These are phyloP conservation scores for Pholiota conissans DNA, from an alignment of 768 basidiomycete species.

Conservation along the genomic window DNA sequence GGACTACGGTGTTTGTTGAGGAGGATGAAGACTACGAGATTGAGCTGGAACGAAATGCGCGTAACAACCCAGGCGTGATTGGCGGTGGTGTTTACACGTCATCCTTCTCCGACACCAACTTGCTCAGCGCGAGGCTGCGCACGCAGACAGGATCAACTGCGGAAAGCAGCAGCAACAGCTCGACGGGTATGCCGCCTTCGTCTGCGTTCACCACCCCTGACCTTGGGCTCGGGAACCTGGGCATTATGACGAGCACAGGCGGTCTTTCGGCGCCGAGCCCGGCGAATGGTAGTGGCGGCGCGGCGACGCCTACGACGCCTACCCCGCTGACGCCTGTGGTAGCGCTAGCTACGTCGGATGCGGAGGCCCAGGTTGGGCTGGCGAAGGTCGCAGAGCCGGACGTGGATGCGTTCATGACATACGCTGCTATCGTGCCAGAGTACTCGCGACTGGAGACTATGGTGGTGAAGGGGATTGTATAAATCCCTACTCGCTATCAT, in stretches of 20 bases:
- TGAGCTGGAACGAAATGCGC: slow-evolving; percentile 47
- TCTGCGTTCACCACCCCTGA: slow-evolving; percentile 70
- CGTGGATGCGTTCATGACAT: slow-evolving; percentile 81
- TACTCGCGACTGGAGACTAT: slow-evolving; percentile 79
- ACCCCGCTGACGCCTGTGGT: slow-evolving; percentile 68
- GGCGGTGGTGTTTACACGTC: slow-evolving; percentile 33
- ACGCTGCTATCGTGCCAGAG: slow-evolving; percentile 84
- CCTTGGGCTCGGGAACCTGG: slow-evolving; percentile 1
- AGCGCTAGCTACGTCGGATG: slow-evolving; percentile 69
- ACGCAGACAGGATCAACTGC: slow-evolving; percentile 51
- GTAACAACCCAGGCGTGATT: slow-evolving; percentile 8
- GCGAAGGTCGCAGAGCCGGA: slow-evolving; percentile 85
- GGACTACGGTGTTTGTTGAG: slow-evolving; percentile 55
- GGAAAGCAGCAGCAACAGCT: slow-evolving; percentile 30
- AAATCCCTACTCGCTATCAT: neutral
- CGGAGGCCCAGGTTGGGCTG: slow-evolving; percentile 73
- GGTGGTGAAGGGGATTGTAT: slow-evolving; percentile 60
- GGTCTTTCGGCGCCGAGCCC: slow-evolving; percentile 7
- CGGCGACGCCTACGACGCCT: slow-evolving; percentile 47
- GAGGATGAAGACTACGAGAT: slow-evolving; percentile 78
- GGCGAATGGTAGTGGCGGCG: slow-evolving; percentile 26
- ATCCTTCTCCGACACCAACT: slow-evolving; percentile 35
- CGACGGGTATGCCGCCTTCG: slow-evolving; percentile 27
- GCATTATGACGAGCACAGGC: neutral
- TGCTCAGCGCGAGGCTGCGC: slow-evolving; percentile 43